These are phyloP conservation scores for Rhizopogon roseolus DNA, from an alignment of 768 basidiomycete species.

Conservation along the genomic window DNA sequence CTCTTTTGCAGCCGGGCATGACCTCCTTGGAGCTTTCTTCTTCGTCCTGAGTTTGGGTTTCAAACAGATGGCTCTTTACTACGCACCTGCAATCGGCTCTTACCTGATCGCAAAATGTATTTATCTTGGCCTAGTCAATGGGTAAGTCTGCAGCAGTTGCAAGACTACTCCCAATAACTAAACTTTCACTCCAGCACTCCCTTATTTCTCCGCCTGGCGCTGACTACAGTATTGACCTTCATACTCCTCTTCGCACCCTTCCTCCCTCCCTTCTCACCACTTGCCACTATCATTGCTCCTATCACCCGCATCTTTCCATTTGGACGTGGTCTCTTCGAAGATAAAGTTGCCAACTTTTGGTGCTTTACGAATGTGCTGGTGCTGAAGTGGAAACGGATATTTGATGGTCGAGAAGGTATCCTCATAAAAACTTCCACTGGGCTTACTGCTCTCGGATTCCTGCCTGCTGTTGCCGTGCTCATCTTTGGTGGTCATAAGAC, in stretches of 20 bases:
- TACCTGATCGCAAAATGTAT: slow-evolving; percentile 90
- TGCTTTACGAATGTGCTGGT: slow-evolving; percentile 80
- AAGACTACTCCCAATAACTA: not conserved
- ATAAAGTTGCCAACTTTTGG: slow-evolving; percentile 98
- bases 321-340: slow-evolving; percentile 85
- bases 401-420: slow-evolving; percentile 34
- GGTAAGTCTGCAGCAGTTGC: slow-evolving; percentile 42
- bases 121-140: slow-evolving; percentile 63
- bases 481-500: slow-evolving; percentile 33
- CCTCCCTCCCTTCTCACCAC: slow-evolving; percentile 59
- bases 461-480: slow-evolving; percentile 45
- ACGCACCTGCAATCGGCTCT: slow-evolving; percentile 86
- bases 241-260: slow-evolving; percentile 74
- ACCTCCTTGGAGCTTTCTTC: slow-evolving; percentile 69
- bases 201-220: slow-evolving; percentile 64
- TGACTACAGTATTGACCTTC: slow-evolving; percentile 61
- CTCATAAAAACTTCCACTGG: slow-evolving; percentile 64
- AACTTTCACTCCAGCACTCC: slow-evolving; percentile 25
- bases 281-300: slow-evolving; percentile 50
- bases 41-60: slow-evolving; percentile 87
- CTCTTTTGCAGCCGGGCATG: slow-evolving; percentile 63
- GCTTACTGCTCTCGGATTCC: slow-evolving; percentile 29
- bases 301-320: slow-evolving; percentile 89
- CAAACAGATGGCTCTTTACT: slow-evolving; percentile 97
- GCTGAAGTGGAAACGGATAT: slow-evolving; percentile 69